phyloP scores from a whole-genome alignment of 345 rosid genomes.

The Melastoma malabathricum region DNA sequence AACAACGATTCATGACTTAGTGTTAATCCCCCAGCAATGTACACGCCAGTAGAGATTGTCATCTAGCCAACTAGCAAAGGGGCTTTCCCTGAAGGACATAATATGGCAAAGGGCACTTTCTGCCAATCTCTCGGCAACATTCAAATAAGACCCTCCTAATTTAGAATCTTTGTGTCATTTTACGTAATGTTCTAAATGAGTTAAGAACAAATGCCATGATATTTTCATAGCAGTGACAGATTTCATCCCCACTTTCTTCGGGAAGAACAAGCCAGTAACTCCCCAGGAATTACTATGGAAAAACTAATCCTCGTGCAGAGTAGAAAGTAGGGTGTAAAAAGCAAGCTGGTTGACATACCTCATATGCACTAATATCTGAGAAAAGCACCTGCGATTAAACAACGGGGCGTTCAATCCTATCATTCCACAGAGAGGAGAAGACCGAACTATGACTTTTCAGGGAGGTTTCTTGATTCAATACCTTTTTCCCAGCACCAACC shows the following conservation, averaged over 20 bases:
- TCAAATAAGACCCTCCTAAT: no score
- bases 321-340: not conserved
- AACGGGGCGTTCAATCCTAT: not conserved
- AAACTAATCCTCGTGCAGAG: not conserved
- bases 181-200: no score
- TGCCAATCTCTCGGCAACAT: no score
- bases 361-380: conserved; percentile 73
- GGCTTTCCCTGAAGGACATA: not conserved
- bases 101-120: no score
- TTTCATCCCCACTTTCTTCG: not conserved
- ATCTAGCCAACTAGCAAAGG: no score
- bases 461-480: conserved; percentile 4
- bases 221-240: no score
- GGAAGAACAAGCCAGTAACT: not conserved
- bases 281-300: not conserved
- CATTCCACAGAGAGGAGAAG: not conserved
- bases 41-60: no score
- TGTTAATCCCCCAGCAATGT: no score
- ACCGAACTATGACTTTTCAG: not conserved
- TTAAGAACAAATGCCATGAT: no score
- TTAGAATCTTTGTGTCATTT: no score
- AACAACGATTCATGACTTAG: no score
- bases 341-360: conserved; percentile 26
- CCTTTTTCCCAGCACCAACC: conserved; percentile 76
- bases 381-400: conserved; percentile 55